Evolutionary conservation across 208 protist species (phyloP).

Genomic region (Vickermania spadyakhi): DNA sequence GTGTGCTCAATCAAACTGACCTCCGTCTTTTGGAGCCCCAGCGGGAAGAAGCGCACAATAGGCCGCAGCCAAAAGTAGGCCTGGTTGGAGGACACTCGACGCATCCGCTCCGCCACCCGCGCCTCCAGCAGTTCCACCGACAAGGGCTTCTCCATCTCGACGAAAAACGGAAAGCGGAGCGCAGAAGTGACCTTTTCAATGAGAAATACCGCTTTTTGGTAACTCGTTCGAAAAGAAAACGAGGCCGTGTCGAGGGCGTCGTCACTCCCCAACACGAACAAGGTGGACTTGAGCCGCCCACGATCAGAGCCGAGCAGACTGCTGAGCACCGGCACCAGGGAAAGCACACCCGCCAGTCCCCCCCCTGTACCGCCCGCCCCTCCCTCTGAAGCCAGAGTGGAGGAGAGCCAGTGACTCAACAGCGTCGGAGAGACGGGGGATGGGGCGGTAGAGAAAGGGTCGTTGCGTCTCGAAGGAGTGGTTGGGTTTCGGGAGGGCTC

Average conservation of each 20-base stretch:
- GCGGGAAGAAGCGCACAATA: constrained; percentile 73
- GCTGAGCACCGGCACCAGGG: neutral
- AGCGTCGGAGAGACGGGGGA: too few species aligned
- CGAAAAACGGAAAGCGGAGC: constrained; percentile 63
- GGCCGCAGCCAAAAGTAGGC: constrained; percentile 71
- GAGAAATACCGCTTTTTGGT: neutral
- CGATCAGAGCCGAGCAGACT: constrained; percentile 10
- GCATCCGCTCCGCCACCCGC: constrained; percentile 70
- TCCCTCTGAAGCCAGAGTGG: neutral
- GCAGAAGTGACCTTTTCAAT: neutral
- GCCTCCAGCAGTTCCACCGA: constrained; percentile 47
- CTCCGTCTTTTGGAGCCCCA: constrained; percentile 67
- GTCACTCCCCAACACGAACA: too few species aligned
- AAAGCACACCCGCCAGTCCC: neutral
- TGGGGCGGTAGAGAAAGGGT: neutral
- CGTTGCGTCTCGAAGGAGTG: neutral
- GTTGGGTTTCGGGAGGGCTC: neutral
- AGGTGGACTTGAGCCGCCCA: constrained; percentile 42
- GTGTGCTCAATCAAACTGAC: constrained; percentile 70
- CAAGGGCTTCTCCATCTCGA: constrained; percentile 61
- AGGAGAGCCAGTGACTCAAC: too few species aligned
- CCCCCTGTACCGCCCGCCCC: neutral
- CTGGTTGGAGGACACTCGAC: constrained; percentile 74
- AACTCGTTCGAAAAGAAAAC: constrained; percentile 35
- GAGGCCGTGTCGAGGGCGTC: constrained; percentile 47